A percentile compares a stretch with the other conserved stretches of the same genome.
phyloP scores from a whole-genome alignment of 176 grass and related monocot species.

The Aegilops umbellulata region DNA sequence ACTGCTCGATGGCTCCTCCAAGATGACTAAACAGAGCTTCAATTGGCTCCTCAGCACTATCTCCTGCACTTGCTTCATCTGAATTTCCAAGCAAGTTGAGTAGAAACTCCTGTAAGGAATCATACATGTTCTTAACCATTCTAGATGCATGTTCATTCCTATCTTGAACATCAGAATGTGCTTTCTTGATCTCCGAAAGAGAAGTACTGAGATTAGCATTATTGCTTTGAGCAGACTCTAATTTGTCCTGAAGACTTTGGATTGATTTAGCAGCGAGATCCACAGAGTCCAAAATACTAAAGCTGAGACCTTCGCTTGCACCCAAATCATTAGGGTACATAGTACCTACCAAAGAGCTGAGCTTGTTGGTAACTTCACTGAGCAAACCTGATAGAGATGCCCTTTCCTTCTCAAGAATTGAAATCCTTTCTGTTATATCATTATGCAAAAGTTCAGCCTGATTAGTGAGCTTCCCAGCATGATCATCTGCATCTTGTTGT shows the following conservation, averaged over 20 bases:
- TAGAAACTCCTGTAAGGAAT: slow-evolving; percentile 53
- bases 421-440: slow-evolving; percentile 47
- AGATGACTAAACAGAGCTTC: slow-evolving; percentile 47
- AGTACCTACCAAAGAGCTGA: slow-evolving; percentile 35
- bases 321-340: slow-evolving; percentile 38
- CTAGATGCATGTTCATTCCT: slow-evolving; percentile 49
- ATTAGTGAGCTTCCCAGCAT: slow-evolving; percentile 42
- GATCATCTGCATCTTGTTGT: slow-evolving; percentile 53
- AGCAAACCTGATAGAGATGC: slow-evolving; percentile 42
- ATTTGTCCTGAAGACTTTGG: slow-evolving; percentile 45
- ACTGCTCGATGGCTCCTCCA: slow-evolving; percentile 48
- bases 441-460: slow-evolving; percentile 75
- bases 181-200: slow-evolving; percentile 35
- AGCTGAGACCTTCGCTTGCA: slow-evolving; percentile 32
- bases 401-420: slow-evolving; percentile 56
- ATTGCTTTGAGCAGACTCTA: slow-evolving; percentile 53
- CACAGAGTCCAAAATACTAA: slow-evolving; percentile 44
- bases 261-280: slow-evolving; percentile 55
- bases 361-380: slow-evolving; percentile 44
- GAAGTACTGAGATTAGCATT: slow-evolving; percentile 52
- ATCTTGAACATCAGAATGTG: slow-evolving; percentile 41
- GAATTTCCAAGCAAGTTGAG: slow-evolving; percentile 36
- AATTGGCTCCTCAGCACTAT: slow-evolving; percentile 44
- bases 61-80: slow-evolving; percentile 27
- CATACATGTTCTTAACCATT: slow-evolving; percentile 52